Base-by-base conservation (phyloP, 1,284 basidiomycete species). In the Athelia psychrophila region DNA sequence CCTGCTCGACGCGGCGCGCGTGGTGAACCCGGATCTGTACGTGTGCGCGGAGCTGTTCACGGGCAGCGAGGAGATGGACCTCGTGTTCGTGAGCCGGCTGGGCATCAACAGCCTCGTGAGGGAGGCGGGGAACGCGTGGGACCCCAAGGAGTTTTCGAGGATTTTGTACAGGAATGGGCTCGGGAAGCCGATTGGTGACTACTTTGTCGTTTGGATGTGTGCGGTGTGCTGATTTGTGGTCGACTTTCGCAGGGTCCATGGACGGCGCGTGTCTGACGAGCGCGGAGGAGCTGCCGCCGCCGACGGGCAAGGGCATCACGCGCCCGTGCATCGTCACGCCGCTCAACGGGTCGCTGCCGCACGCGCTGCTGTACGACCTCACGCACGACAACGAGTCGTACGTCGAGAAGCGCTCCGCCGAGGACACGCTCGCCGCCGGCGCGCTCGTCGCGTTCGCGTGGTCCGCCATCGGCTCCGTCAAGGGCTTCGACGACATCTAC, bases 11-110 rank as follows among this genome's bases (percentile, higher is more conserved):
- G 86, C 88, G 9, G 96, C 95, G 4, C 83, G 97, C 38, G 84
- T 85, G 20, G 83, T 86, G 52, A 95, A 95, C 61, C 94, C 95
- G 1, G 81, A 99, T 63, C 77, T 99, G 32, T 98, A 98, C 64
- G 86, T 99, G 44, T 95, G 93, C 65, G 96, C 96, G 3, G 96
- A 99, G 70, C 79, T 99, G 35, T 99, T 99, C 68, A 98, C 97
- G 0, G 97, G 96, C 2, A 94, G 81, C 59, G 92, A 96, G 69
- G 92, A 95, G 58, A 97, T 86, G 86, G 95, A 98, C 64, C 73
- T 91, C 25, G 71, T 91, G 46, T 98, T 97, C 64, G 95, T 97
- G 30, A 88, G 91, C 62, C 84, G 91, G 52, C 73, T 98, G 36
- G 95, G 95, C 0, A 81, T 98, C 67, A 97, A 98, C 68, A 91